Evolutionary conservation across 306 rosid species (phyloP).

Genomic region (Purshia tridentata): DNA sequence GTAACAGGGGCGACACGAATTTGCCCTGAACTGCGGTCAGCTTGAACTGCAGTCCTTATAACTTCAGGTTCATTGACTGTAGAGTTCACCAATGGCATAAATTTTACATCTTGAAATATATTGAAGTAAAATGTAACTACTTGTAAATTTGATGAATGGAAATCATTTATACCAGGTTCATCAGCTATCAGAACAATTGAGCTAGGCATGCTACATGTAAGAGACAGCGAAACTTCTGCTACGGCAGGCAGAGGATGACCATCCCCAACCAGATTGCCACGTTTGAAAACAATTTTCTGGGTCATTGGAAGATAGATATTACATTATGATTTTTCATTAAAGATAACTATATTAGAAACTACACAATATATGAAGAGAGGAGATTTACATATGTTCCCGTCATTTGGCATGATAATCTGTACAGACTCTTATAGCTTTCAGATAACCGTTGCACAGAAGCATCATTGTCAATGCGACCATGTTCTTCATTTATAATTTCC

Average conservation of each 20-base stretch:
- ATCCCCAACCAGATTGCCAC: slow-evolving; percentile 86
- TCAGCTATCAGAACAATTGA: slow-evolving; percentile 76
- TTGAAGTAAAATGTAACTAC: slow-evolving; percentile 12
- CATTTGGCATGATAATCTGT: slow-evolving; percentile 64
- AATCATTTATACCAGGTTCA: slow-evolving; percentile 60
- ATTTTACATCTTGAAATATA: slow-evolving; percentile 2
- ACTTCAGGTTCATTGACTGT: slow-evolving; percentile 56
- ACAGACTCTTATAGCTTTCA: slow-evolving; percentile 49
- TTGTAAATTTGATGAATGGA: slow-evolving; percentile 23
- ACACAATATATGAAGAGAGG: slow-evolving; percentile 17
- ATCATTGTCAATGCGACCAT: slow-evolving; percentile 43
- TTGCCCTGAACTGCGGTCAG: slow-evolving; percentile 55
- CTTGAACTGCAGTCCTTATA: slow-evolving; percentile 63
- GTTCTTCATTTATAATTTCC: slow-evolving; percentile 43
- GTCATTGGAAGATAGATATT: slow-evolving; percentile 33
- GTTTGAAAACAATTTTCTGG: slow-evolving; percentile 70
- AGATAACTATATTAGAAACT: slow-evolving; percentile 15
- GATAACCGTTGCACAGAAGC: slow-evolving; percentile 56
- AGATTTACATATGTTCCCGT: slow-evolving; percentile 74
- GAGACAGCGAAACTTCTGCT: slow-evolving; percentile 50
- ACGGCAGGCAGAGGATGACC: slow-evolving; percentile 81
- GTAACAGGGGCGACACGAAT: slow-evolving; percentile 58
- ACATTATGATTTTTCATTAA: slow-evolving; percentile 7
- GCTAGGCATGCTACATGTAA: slow-evolving; percentile 64
- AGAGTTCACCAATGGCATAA: slow-evolving; percentile 25